Evolutionary conservation across 345 rosid genomes (phyloP), one percentile per base, ranked within the genome.

Genomic region (Turnera subulata): DNA sequence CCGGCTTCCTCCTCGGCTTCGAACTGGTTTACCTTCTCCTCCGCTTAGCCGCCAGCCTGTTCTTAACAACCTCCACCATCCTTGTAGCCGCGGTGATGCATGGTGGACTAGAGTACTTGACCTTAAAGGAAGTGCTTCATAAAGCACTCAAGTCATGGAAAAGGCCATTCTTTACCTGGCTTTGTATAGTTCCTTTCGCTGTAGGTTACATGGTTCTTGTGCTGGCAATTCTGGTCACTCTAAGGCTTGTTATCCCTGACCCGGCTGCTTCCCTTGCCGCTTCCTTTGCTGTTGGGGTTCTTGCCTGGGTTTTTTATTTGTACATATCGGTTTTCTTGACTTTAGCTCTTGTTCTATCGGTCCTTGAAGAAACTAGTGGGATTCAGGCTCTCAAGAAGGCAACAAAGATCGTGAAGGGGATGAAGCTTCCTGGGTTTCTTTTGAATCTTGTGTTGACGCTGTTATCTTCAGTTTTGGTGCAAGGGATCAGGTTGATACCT

Each of bases 301-400:
- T 68, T 0, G 75, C 74, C 3, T 14, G 13, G 0, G 52, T 76
- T 21, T 62, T 80, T 46, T 63, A 70, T 19, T 2, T 48, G 4
- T 81, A 75, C 56, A 19, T 82, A n/a, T 56, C 76, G 26, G 72
- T 82, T 1, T 72, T 56, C 17, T 87, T 84, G 95, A 35, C 24
- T 21, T 44, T 80, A 12, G 82, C 86, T 13, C 1, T 79, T 29
- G 80, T 88, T 22, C 63, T 82, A 46, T 87, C 95, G 40, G 72
- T 76, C 13, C 62, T 82, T 7, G 95, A 83, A 49, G 72, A 80
- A 12, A 77, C 56, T 23, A 58, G 56, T 22, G 91, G 95, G 45
- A 62, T 76, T 9, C 77, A 73, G 69, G 84, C 84, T 22, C 54
- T 88, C 4, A 79, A 78, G 50, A 79, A 82, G 79, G 95, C 91